Evolutionary conservation across 495 filamentous ascomycete genomes (phyloP), one percentile per base, ranked within the genome.

Genomic region (Sphaerosporella brunnea): DNA sequence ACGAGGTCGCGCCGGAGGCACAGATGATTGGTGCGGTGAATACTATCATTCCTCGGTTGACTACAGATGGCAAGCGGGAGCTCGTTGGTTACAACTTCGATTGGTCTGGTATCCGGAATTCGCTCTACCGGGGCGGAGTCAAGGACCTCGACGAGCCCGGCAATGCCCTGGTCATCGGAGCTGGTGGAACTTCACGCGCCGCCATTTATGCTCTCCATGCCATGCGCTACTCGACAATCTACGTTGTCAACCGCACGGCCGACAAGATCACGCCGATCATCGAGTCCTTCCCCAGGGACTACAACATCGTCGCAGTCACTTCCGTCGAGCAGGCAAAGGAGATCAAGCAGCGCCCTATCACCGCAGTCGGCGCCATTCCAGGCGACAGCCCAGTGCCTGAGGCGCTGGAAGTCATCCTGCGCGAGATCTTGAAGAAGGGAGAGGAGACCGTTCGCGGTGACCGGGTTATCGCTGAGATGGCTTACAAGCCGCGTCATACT

Each of bases 41-140:
- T 68, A 99, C 90, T 35, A 78, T 99, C 60, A 74, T 94, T 41
- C 73, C 75, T 3, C 58, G 65, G 13, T 39, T 43, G 16, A 26
- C 51, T 20, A 53, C 59, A 24, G 62, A 69, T 9, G 66, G 66
- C 9, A 63, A 64, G 25, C 47, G 53, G 4, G 72, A 65, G 4
- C 73, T 94, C 2, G 62, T 80, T 39, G 90, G 90, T 13, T 80
- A 83, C 58, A 99, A 99, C 67, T 95, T 88, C 18, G 90, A 99
- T 68, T 99, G 87, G 85, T 72, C 76, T 53, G 90, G 90, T 37
- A 99, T 99, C 78, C 74, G 77, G 10, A 72, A 74, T 44, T 78
- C 81, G 2, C 76, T 99, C n/a, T 75, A 77, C 45, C 73, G 75
- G 34, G 77, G 78, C 2, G 81, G 83, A 23, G 66, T 83, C 19